These are phyloP conservation scores for Parastagonospora avenae DNA, from an alignment of 2,329 filamentous ascomycete species.

Conservation along the genomic window DNA sequence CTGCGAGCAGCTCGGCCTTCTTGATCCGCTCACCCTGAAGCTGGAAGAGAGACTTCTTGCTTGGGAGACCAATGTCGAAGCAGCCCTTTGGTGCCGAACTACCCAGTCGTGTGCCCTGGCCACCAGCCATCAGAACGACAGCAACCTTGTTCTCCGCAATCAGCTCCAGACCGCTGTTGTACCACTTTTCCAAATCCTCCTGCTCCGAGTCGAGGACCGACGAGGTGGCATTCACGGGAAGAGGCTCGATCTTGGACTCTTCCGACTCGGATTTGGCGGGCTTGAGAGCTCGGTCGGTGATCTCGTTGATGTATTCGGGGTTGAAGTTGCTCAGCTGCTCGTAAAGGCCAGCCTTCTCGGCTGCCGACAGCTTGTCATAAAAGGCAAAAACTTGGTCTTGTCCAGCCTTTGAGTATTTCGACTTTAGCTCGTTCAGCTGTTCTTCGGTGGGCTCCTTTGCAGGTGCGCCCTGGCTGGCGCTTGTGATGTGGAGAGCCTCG, in stretches of 20 bases:
- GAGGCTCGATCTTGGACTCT: slow-evolving; percentile 73
- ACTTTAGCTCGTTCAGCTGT: slow-evolving; percentile 69
- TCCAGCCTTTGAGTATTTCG: slow-evolving; percentile 73
- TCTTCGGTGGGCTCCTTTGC: slow-evolving; percentile 65
- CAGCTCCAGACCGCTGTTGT: slow-evolving; percentile 69
- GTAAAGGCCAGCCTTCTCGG: slow-evolving; percentile 79
- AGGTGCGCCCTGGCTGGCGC: slow-evolving; percentile 38
- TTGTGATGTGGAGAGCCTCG: slow-evolving; percentile 49
- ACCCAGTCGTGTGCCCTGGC: slow-evolving; percentile 91
- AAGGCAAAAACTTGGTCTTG: slow-evolving; percentile 87
- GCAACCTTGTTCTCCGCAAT: slow-evolving; percentile 73
- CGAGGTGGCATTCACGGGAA: slow-evolving; percentile 83
- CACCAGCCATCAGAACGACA: slow-evolving; percentile 96
- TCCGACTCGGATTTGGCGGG: slow-evolving; percentile 67
- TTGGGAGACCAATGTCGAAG: slow-evolving; percentile 94
- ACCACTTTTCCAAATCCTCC: slow-evolving; percentile 82
- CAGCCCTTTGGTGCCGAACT: slow-evolving; percentile 97
- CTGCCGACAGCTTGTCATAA: slow-evolving; percentile 75
- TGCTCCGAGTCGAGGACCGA: slow-evolving; percentile 88
- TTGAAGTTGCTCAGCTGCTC: slow-evolving; percentile 82
- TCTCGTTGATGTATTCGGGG: slow-evolving; percentile 83
- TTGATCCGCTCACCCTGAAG: slow-evolving; percentile 93
- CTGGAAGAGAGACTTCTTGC: slow-evolving; percentile 93
- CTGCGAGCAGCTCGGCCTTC: slow-evolving; percentile 81
- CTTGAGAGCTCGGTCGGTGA: slow-evolving; percentile 81